phyloP scores from a whole-genome alignment of 108 stramenopile species.

The Nitzschia palea region DNA sequence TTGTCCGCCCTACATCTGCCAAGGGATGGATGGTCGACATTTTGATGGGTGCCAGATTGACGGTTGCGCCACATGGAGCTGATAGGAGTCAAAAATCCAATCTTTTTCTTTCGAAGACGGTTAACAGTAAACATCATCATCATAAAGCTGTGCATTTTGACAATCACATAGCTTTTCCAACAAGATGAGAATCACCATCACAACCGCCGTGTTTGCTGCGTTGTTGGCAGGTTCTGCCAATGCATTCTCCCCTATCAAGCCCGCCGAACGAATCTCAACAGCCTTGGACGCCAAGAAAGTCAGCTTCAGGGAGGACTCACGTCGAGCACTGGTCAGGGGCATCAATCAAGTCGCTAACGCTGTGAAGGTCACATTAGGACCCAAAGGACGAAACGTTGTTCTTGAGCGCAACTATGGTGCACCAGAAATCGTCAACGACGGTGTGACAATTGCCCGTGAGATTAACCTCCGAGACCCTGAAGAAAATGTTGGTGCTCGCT shows the following conservation, averaged over 20 bases:
- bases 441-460: constrained; percentile 94
- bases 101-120: neutral
- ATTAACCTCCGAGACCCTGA: constrained; percentile 89
- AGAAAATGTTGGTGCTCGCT: constrained; percentile 88
- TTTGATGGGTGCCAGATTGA: too few relatives aligned
- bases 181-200: constrained; percentile 53
- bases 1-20: too few relatives aligned
- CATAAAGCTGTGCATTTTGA: too few relatives aligned
- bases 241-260: constrained; percentile 21
- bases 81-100: too few relatives aligned
- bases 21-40: too few relatives aligned
- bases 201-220: constrained; percentile 19
- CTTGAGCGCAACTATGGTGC: constrained; percentile 95
- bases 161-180: neutral
- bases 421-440: constrained; percentile 97
- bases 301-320: constrained; percentile 87
- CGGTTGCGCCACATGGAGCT: too few relatives aligned
- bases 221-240: constrained; percentile 26
- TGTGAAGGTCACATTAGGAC: constrained; percentile 96
- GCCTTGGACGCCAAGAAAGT: constrained; percentile 77
- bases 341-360: constrained; percentile 96
- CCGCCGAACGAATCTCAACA: neutral
- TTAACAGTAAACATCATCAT: neutral
- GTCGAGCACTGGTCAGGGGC: constrained; percentile 85
- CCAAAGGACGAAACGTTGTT: constrained; percentile 97